These are phyloP conservation scores for Colletotrichum endophyticum DNA, from an alignment of 2,329 filamentous ascomycete species.

Conservation along the genomic window DNA sequence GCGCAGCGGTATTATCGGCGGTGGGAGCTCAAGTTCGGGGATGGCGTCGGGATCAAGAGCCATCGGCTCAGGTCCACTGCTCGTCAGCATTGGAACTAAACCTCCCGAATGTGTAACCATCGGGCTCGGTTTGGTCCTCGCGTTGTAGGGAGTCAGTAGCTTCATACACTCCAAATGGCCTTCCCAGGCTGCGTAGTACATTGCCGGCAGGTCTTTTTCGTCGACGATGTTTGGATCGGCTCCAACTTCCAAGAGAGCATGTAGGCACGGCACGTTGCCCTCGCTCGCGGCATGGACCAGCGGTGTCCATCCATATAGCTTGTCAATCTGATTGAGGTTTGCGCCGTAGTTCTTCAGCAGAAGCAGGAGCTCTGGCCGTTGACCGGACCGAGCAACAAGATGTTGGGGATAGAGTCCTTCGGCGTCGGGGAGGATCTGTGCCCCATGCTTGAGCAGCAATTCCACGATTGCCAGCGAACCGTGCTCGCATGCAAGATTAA, in stretches of 20 bases:
- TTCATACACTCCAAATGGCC: conserved; percentile 95
- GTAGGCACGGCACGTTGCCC: conserved; percentile 87
- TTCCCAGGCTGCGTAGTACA: conserved; percentile 99
- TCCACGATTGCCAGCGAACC: conserved; percentile 85
- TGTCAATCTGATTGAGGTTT: conserved; percentile 90
- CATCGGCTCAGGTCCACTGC: conserved; percentile 62
- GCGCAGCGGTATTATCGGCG: conserved; percentile 92
- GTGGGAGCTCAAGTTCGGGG: conserved; percentile 87
- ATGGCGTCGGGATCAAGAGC: conserved; percentile 85
- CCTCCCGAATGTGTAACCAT: conserved; percentile 45
- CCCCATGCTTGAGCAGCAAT: conserved; percentile 80
- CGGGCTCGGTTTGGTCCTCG: conserved; percentile 46
- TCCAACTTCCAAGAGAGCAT: conserved; percentile 79
- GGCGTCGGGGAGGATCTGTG: conserved; percentile 87
- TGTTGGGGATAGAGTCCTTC: conserved; percentile 98
- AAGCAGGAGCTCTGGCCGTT: conserved; percentile 78
- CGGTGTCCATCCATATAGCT: conserved; percentile 96
- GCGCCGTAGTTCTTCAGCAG: conserved; percentile 86
- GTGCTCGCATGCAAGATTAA: conserved; percentile 95
- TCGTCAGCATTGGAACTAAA: conserved; percentile 50
- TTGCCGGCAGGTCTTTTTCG: conserved; percentile 90
- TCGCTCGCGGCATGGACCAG: conserved; percentile 96
- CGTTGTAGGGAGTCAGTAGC: conserved; percentile 71
- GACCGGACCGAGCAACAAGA: conserved; percentile 87
- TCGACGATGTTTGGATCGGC: conserved; percentile 82